Percentiles rank a stretch among this genome's conserved stretches.
phyloP scores from a whole-genome alignment of 257 asterid species.

The Echites panduratus region DNA sequence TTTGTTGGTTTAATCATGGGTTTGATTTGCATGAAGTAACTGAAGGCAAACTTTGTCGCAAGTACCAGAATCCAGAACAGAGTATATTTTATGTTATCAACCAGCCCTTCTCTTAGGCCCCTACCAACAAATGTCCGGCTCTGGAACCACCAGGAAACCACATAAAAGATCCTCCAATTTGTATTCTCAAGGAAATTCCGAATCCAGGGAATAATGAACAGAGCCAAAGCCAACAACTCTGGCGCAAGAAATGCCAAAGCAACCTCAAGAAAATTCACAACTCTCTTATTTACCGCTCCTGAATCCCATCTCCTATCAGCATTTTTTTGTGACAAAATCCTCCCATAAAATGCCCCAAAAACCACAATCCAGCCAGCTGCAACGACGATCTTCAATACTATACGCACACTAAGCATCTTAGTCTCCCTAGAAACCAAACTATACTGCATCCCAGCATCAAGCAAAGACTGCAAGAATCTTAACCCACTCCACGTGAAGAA shows the following conservation, averaged over 20 bases:
- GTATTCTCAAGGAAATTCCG: slow-evolving; percentile 85
- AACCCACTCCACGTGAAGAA: slow-evolving; percentile 82
- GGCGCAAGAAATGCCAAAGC: slow-evolving; percentile 72
- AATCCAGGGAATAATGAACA: slow-evolving; percentile 84
- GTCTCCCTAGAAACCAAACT: slow-evolving; percentile 90
- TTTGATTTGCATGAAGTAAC: slow-evolving; percentile 94
- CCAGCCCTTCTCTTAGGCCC: slow-evolving; percentile 93
- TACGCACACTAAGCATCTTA: slow-evolving; percentile 67
- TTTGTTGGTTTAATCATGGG: slow-evolving; percentile 89
- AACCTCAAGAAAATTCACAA: slow-evolving; percentile 65
- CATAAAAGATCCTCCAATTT: slow-evolving; percentile 79
- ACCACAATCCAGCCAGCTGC: slow-evolving; percentile 85
- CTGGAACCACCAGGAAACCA: slow-evolving; percentile 98
- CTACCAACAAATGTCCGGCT: slow-evolving; percentile 90
- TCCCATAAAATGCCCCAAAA: slow-evolving; percentile 70
- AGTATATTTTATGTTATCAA: slow-evolving; percentile 78
- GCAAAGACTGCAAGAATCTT: slow-evolving; percentile 82
- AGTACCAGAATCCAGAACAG: slow-evolving; percentile 85
- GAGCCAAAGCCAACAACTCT: slow-evolving; percentile 67
- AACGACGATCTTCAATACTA: slow-evolving; percentile 68
- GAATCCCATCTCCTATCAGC: slow-evolving; percentile 45
- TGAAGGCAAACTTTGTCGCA: slow-evolving; percentile 74
- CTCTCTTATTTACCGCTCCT: slow-evolving; percentile 36
- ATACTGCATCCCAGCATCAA: slow-evolving; percentile 85
- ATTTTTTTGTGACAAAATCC: slow-evolving; percentile 67